Evolutionary conservation across 1,284 basidiomycete genomes (phyloP).

Genomic region (Ceratobasidium sp.): DNA sequence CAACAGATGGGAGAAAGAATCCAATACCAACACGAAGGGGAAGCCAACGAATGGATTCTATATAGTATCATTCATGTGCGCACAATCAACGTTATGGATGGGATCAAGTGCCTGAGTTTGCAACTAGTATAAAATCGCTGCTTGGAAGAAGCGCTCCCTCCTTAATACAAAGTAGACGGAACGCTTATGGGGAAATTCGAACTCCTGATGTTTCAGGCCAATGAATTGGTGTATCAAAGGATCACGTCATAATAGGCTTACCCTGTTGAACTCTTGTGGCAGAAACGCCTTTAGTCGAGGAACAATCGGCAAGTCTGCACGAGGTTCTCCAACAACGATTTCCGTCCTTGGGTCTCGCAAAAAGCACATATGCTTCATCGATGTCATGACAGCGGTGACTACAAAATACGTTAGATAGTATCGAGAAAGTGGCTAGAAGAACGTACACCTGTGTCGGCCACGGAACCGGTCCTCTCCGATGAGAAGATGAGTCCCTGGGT

Average conservation of each 20-base stretch:
- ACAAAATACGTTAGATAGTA: slow-evolving; percentile 51
- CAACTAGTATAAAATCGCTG: slow-evolving; percentile 37
- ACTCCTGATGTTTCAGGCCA: slow-evolving; percentile 24
- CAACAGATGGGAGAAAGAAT: not conserved
- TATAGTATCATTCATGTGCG: not conserved
- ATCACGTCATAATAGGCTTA: not conserved
- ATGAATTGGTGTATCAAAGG: not conserved
- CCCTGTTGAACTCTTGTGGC: slow-evolving; percentile 38
- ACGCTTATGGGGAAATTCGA: slow-evolving; percentile 43
- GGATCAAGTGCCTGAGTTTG: not conserved
- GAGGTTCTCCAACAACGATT: slow-evolving; percentile 60
- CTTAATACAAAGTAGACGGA: slow-evolving; percentile 41
- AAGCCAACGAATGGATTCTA: not conserved
- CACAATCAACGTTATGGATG: not conserved
- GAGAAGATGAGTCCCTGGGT: slow-evolving; percentile 54
- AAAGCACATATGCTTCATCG: slow-evolving; percentile 60
- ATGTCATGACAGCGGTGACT: slow-evolving; percentile 45
- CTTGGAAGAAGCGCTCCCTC: slow-evolving; percentile 43
- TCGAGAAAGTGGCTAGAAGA: not conserved
- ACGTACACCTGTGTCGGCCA: slow-evolving; percentile 56
- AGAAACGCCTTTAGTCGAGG: slow-evolving; percentile 36
- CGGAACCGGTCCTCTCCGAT: slow-evolving; percentile 61
- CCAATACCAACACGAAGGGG: not conserved
- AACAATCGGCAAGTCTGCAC: slow-evolving; percentile 46
- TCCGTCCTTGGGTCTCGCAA: slow-evolving; percentile 59